Conservation (phyloP, 495 filamentous ascomycete species). For the Penicillium cataractarum region DNA sequence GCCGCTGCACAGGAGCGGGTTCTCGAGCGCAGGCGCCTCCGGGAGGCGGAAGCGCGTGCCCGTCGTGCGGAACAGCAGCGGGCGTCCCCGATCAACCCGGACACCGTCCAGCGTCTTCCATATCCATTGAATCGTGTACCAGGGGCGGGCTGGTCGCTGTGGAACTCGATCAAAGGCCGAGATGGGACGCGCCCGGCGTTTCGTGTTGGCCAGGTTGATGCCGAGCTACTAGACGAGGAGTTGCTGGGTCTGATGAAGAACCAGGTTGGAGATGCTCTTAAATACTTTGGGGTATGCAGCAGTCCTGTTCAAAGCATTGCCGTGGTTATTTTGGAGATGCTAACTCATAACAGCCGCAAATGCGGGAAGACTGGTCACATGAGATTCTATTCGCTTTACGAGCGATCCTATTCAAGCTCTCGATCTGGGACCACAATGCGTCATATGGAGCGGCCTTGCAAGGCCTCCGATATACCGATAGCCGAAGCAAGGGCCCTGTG, state of each 20-base stretch:
- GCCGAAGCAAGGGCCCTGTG: conserved; percentile 64
- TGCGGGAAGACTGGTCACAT: conserved; percentile 79
- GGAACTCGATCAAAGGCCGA: conserved; percentile 71
- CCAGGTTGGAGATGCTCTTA: conserved; percentile 87
- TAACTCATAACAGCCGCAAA: conserved; percentile 48
- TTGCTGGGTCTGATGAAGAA: conserved; percentile 80
- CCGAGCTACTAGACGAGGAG: conserved; percentile 94
- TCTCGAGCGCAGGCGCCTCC: conserved; percentile 72
- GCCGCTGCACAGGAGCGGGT: conserved; percentile 84
- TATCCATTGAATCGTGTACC: conserved; percentile 66
- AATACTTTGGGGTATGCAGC: conserved; percentile 70
- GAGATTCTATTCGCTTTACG: conserved; percentile 82
- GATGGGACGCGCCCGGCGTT: conserved; percentile 84
- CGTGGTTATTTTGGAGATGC: background rate
- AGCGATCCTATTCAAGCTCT: conserved; percentile 86
- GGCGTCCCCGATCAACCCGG: conserved; percentile 58
- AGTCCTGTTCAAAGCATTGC: background rate
- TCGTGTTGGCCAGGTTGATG: conserved; percentile 94
- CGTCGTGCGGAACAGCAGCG: conserved; percentile 58
- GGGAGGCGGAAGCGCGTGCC: conserved; percentile 63
- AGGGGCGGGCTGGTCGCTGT: conserved; percentile 59
- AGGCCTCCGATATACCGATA: conserved; percentile 87
- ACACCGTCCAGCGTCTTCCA: conserved; percentile 59
- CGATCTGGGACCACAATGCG: conserved; percentile 94
- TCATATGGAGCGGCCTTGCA: conserved; percentile 93